Conservation (phyloP, 176 grass and related monocot species). For the Musa beccarii region DNA sequence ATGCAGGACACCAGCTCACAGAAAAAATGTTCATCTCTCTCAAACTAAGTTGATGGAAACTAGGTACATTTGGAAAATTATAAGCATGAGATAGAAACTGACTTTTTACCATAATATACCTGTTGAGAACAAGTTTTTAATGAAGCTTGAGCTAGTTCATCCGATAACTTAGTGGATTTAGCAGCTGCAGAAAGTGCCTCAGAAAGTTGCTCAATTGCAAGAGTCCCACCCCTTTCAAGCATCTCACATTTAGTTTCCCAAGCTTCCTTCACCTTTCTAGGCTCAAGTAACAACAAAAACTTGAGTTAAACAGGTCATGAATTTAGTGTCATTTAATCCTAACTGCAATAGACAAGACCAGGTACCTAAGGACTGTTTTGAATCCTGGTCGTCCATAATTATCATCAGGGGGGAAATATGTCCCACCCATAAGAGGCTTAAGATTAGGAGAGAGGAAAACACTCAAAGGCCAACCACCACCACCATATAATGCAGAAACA, state of each 20-base stretch:
- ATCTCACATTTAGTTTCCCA: slow-evolving; percentile 83
- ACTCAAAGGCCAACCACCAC: slow-evolving; percentile 95
- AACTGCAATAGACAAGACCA: background rate
- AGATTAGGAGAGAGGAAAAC: slow-evolving; percentile 76
- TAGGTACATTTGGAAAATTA: background rate
- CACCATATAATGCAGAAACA: slow-evolving; percentile 66
- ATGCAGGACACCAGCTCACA: no score
- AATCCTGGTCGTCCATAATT: slow-evolving; percentile 83
- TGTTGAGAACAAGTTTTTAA: slow-evolving; percentile 62
- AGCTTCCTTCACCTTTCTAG: slow-evolving; percentile 81
- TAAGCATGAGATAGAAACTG: background rate
- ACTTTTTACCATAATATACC: slow-evolving; percentile 32
- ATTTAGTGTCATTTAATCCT: background rate
- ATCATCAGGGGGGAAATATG: slow-evolving; percentile 95
- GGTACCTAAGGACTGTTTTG: slow-evolving; percentile 83
- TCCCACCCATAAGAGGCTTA: slow-evolving; percentile 92
- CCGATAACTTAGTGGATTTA: slow-evolving; percentile 43
- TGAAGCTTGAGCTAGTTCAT: slow-evolving; percentile 45
- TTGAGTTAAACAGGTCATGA: background rate
- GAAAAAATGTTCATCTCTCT: no score
- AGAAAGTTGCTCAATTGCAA: slow-evolving; percentile 62
- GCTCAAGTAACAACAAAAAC: background rate
- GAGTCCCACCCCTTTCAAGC: slow-evolving; percentile 48
- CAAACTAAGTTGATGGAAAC: no score
- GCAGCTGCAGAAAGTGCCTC: slow-evolving; percentile 73